A percentile compares a stretch with the other conserved stretches of the same genome.
Conservation (phyloP, 2,329 filamentous ascomycete species). For the Trichophyton simii region DNA sequence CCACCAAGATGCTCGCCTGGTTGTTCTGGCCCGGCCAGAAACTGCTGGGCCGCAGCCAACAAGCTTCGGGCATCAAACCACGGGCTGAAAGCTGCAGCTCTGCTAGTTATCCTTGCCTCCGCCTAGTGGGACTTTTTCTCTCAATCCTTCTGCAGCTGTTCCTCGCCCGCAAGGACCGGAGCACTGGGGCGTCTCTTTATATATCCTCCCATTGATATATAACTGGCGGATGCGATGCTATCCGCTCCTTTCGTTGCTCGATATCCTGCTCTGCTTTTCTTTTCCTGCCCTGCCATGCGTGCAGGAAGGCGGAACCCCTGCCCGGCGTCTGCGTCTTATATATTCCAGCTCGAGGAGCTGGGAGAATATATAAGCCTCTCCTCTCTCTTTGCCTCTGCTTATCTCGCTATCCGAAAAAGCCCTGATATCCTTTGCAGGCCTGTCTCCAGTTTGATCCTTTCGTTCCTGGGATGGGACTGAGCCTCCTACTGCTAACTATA, state of each 20-base stretch:
- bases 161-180: neutral
- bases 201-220: neutral
- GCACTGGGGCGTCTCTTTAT: neutral
- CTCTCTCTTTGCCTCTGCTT: neutral
- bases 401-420: too few relatives aligned
- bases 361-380: neutral
- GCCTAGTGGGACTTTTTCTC: neutral
- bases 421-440: neutral
- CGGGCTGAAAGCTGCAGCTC: neutral
- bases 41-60: neutral
- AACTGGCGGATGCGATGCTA: neutral
- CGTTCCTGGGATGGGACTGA: neutral
- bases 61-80: slow-evolving; percentile 3
- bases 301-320: neutral
- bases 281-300: neutral
- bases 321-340: neutral
- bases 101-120: neutral
- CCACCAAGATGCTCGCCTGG: neutral
- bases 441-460: neutral
- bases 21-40: neutral
- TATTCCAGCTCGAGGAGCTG: neutral
- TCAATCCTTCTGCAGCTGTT: neutral
- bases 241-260: neutral
- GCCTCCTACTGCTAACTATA: neutral
- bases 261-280: neutral